Evolutionary conservation across 768 basidiomycete species (phyloP), one percentile per base, ranked within the genome.

Genomic region (Suillus americanus): DNA sequence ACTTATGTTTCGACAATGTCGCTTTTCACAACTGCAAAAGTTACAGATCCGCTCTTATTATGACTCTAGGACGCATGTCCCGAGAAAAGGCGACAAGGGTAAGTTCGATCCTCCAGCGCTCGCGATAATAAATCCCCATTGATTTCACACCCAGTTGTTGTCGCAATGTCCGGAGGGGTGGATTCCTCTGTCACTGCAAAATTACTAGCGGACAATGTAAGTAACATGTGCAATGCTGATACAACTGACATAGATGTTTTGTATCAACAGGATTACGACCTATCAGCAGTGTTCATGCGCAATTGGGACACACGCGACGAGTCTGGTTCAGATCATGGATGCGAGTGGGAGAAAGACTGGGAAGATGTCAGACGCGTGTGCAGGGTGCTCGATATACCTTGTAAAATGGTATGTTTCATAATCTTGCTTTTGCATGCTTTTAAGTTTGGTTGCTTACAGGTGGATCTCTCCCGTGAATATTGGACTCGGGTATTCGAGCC

Each of bases 341-440:
- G 96, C 69, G 93, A 95, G 74, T 99, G 96, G 96, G 90, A 98
- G 77, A 90, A 88, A 65, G 96, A 98, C 70, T 97, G 92, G 91
- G 86, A 90, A 65, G 94, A 97, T 73, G 96, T 97, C 1, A 89
- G 89, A 70, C 79, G 80, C 20, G 92, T 97, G 14, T 95, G 94
- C 72, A 83, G 78, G 60, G 79, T 84, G 69, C 82, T 90, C 28
- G 91, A 85, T 63, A 84, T 95, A 43, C 88, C 91, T n/a, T 89
- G 87, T 68, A 77, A 81, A 69, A 81, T 95, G 85, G 94, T 94
- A 28, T 43, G 66, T 54, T 5, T 23, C 8, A 41, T 16, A 23
- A 41, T 38, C 12, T 28, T 18, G 16, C 62, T 54, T 51, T 57
- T 66, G 10, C 54, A 54, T 48, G 41, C 23, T 63, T 54, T 3